phyloP scores from a whole-genome alignment of 2,329 filamentous ascomycete genomes.

The Incumbomyces lentus region DNA sequence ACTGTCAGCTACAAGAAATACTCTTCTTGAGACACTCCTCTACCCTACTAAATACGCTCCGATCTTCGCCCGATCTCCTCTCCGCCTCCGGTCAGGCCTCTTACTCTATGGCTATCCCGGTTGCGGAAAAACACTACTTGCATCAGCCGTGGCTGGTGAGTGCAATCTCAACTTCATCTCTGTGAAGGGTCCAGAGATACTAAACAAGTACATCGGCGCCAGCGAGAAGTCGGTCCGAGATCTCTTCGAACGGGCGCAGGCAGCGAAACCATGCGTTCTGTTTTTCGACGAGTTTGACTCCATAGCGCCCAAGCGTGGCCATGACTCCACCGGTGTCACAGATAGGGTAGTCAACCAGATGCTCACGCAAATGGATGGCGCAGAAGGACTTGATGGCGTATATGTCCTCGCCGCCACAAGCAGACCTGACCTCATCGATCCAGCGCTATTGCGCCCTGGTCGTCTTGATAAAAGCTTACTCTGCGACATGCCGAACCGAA shows the following conservation, averaged over 20 bases:
- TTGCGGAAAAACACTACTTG: constrained; percentile 91
- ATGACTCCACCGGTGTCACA: constrained; percentile 96
- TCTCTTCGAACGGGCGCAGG: constrained; percentile 82
- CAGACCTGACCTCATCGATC: constrained; percentile 88
- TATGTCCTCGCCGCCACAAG: constrained; percentile 94
- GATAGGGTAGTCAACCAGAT: constrained; percentile 97
- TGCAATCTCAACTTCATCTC: constrained; percentile 97
- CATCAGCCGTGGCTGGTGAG: constrained; percentile 93
- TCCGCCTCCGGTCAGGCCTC: constrained; percentile 86
- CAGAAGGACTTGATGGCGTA: constrained; percentile 85
- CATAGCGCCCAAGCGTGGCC: constrained; percentile 91
- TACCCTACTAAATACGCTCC: constrained; percentile 97
- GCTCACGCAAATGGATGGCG: constrained; percentile 96
- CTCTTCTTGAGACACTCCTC: constrained; percentile 87
- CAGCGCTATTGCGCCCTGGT: constrained; percentile 80
- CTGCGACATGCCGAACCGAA: constrained; percentile 72
- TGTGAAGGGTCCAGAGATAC: constrained; percentile 93
- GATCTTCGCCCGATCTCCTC: constrained; percentile 90
- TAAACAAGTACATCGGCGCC: constrained; percentile 98
- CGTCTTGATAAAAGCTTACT: constrained; percentile 87
- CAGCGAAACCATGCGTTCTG: constrained; percentile 82
- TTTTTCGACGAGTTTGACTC: constrained; percentile 99
- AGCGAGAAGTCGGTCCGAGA: constrained; percentile 94
- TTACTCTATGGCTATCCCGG: constrained; percentile 91
- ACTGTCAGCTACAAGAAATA: constrained; percentile 71